Conservation (phyloP, 1,284 basidiomycete genomes). For the Irpex sp. region DNA sequence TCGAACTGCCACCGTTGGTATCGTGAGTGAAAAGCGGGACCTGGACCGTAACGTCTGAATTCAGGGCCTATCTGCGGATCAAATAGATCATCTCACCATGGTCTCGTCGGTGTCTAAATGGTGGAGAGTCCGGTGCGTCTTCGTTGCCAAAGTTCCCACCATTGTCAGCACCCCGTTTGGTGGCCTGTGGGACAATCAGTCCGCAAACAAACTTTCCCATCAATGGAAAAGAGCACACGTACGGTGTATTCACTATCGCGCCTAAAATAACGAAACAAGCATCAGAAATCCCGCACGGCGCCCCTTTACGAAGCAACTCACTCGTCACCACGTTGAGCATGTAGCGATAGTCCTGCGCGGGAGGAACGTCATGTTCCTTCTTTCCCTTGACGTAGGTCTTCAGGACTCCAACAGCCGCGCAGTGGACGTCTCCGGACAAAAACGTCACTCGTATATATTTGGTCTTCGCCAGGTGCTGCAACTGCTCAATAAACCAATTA, state of each 20-base stretch:
- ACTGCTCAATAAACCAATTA: conserved; percentile 82
- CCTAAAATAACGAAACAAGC: conserved; percentile 33
- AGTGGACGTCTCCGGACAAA: conserved; percentile 91
- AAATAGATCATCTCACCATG: conserved; percentile 53
- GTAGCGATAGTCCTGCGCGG: conserved; percentile 70
- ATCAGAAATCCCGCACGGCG: background rate
- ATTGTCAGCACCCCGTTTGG: conserved; percentile 77
- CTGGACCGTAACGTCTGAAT: conserved; percentile 32
- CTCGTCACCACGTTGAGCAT: conserved; percentile 85
- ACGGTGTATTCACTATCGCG: conserved; percentile 83
- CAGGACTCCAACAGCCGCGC: conserved; percentile 77
- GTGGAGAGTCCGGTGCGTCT: conserved; percentile 84
- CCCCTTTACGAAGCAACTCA: conserved; percentile 28
- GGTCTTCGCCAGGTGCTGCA: conserved; percentile 66
- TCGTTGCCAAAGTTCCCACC: conserved; percentile 77
- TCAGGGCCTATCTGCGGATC: background rate
- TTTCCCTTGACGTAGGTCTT: conserved; percentile 61
- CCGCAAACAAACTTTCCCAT: conserved; percentile 4
- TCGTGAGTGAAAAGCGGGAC: conserved; percentile 79
- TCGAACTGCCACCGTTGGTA: conserved; percentile 64
- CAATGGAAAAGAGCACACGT: conserved; percentile 25
- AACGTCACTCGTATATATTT: conserved; percentile 74
- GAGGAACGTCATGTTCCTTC: conserved; percentile 42
- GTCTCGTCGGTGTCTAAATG: conserved; percentile 76
- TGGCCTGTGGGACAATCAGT: conserved; percentile 39